Percentiles rank a stretch among this genome's conserved stretches.
Evolutionary conservation across 192 early-diverging fungal species (phyloP).

Genomic region (Coemansia sp.): DNA sequence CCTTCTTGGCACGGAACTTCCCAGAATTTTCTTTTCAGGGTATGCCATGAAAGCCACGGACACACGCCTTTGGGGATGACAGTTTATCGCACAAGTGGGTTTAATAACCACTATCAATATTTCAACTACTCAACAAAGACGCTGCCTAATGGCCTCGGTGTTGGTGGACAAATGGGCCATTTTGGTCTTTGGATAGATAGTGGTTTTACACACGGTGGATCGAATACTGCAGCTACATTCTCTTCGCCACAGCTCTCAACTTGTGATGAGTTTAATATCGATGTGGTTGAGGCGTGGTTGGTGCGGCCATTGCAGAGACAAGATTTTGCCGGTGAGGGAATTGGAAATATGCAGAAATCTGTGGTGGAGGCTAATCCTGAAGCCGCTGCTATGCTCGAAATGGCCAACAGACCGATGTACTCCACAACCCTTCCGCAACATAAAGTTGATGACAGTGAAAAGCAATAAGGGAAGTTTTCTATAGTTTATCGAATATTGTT

Average conservation of each 20-base stretch:
- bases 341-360: constrained; percentile 42
- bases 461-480: not conserved
- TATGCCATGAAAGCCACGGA: constrained; percentile 6
- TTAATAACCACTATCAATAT: constrained; percentile 73
- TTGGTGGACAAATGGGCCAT: constrained; percentile 74
- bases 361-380: constrained; percentile 63
- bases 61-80: not conserved
- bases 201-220: constrained; percentile 62
- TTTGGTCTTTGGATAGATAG: constrained; percentile 70
- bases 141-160: constrained; percentile 70
- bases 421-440: constrained; percentile 26
- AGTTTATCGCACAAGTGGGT: constrained; percentile 37
- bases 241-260: constrained; percentile 57
- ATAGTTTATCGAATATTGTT: not conserved
- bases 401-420: constrained; percentile 72
- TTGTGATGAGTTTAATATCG: constrained; percentile 61
- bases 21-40: constrained; percentile 62
- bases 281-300: constrained; percentile 72
- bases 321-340: constrained; percentile 30
- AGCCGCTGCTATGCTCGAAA: constrained; percentile 69
- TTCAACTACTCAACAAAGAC: constrained; percentile 71
- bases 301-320: constrained; percentile 55
- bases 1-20: constrained; percentile 66
- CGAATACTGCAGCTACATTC: constrained; percentile 67
- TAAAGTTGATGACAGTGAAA: not conserved